phyloP scores from a whole-genome alignment of 768 basidiomycete species.

The Imleria badia region DNA sequence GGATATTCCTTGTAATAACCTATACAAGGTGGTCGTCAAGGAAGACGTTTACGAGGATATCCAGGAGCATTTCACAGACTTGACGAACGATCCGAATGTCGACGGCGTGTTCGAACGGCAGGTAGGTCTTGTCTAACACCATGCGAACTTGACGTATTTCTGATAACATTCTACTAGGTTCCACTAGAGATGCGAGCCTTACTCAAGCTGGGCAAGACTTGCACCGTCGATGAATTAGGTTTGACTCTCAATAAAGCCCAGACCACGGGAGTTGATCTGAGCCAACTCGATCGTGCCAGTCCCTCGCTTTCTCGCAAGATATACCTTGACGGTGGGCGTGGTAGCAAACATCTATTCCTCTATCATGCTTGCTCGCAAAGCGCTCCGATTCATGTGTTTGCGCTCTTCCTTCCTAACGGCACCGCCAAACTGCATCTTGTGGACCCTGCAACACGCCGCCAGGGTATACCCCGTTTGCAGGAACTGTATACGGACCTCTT shows the following conservation, averaged over 20 bases:
- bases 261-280: slow-evolving; percentile 77
- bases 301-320: slow-evolving; percentile 56
- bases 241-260: slow-evolving; percentile 83
- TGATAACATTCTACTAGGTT: slow-evolving; percentile 46
- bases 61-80: slow-evolving; percentile 87
- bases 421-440: slow-evolving; percentile 81
- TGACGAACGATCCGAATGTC: slow-evolving; percentile 92
- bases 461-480: slow-evolving; percentile 74
- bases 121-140: slow-evolving; percentile 41
- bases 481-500: slow-evolving; percentile 68
- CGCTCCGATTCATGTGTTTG: slow-evolving; percentile 81
- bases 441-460: slow-evolving; percentile 85
- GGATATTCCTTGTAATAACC: slow-evolving; percentile 69
- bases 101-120: slow-evolving; percentile 95
- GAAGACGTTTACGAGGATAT: slow-evolving; percentile 84
- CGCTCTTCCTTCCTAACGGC: slow-evolving; percentile 76
- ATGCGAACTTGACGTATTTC: not conserved
- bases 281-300: slow-evolving; percentile 68
- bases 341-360: slow-evolving; percentile 79
- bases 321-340: slow-evolving; percentile 73
- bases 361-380: slow-evolving; percentile 81
- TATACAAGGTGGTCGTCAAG: slow-evolving; percentile 80
- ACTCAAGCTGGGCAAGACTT: slow-evolving; percentile 82
- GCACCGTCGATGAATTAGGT: slow-evolving; percentile 59
- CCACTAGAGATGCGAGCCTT: slow-evolving; percentile 81